These are phyloP conservation scores for Phialemonium atrogriseum DNA, from an alignment of 2,329 filamentous ascomycete genomes.

Conservation along the genomic window DNA sequence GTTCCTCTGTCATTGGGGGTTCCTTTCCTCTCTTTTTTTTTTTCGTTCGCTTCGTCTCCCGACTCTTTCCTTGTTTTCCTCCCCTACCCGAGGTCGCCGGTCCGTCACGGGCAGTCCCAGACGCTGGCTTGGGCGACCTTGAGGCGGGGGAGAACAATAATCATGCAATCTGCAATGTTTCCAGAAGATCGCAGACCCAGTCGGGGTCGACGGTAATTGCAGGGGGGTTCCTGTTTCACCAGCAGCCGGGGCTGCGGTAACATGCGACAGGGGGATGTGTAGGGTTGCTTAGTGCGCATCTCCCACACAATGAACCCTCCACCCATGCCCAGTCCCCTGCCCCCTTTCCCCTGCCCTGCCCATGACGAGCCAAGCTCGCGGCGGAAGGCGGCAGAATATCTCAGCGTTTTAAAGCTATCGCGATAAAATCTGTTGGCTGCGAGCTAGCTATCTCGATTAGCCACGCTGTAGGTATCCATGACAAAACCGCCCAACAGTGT, in stretches of 20 bases:
- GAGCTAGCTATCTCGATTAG: slow-evolving; percentile 1
- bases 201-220: slow-evolving; percentile 32
- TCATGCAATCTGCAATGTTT: slow-evolving; percentile 27
- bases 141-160: no score
- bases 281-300: slow-evolving; percentile 17
- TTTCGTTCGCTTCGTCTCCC: slow-evolving; percentile 8
- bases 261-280: slow-evolving; percentile 25
- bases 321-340: no score
- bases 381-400: slow-evolving; percentile 14
- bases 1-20: no score
- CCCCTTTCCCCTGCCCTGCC: no score
- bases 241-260: slow-evolving; percentile 29
- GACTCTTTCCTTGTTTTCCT: neutral
- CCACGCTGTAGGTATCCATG: slow-evolving; percentile 6
- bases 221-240: slow-evolving; percentile 45
- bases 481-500: no score
- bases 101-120: neutral
- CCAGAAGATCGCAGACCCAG: no score
- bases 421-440: slow-evolving; percentile 4
- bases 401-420: slow-evolving; percentile 6
- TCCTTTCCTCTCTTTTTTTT: neutral
- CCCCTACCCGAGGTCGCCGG: neutral
- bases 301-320: no score
- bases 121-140: no score
- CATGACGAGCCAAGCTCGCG: slow-evolving; percentile 13